These are phyloP conservation scores for Flagelloscypha sp. DNA, from an alignment of 768 basidiomycete genomes.

Conservation along the genomic window DNA sequence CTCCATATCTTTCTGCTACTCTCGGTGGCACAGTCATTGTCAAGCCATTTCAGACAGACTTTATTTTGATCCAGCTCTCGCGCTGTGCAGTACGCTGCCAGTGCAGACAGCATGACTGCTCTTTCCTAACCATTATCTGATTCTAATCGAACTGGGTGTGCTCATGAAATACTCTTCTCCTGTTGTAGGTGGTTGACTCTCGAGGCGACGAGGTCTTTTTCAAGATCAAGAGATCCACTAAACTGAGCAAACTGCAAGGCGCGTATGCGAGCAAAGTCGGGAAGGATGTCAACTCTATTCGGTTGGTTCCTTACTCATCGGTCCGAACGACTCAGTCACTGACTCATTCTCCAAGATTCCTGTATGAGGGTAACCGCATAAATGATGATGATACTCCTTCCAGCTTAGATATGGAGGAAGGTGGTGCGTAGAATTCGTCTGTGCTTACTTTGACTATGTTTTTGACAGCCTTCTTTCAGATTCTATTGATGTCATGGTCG, in stretches of 20 bases:
- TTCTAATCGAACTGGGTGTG: no score
- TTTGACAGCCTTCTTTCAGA: conserved; percentile 34
- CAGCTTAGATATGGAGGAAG: conserved; percentile 83
- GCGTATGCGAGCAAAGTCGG: conserved; percentile 92
- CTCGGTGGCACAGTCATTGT: conserved; percentile 3
- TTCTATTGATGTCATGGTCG: conserved; percentile 94
- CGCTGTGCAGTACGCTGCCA: conserved; percentile 1
- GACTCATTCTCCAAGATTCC: conserved; percentile 47
- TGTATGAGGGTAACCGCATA: conserved; percentile 87
- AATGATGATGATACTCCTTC: conserved; percentile 82
- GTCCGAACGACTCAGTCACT: background rate
- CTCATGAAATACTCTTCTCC: no score
- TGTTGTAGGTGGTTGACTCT: conserved; percentile 59
- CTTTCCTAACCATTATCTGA: no score
- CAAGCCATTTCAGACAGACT: background rate
- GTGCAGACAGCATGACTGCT: no score
- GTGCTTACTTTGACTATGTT: background rate
- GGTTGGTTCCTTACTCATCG: conserved; percentile 47
- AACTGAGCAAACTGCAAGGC: conserved; percentile 84
- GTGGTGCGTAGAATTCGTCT: conserved; percentile 49
- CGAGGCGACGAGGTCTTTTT: conserved; percentile 88
- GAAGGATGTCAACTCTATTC: conserved; percentile 79
- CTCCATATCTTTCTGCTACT: conserved; percentile 1
- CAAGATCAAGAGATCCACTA: conserved; percentile 93
- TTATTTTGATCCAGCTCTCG: conserved; percentile 3